Evolutionary conservation across 2,329 filamentous ascomycete species (phyloP), one percentile per base, ranked within the genome.

Genomic region (Aspergillus calidoustus): DNA sequence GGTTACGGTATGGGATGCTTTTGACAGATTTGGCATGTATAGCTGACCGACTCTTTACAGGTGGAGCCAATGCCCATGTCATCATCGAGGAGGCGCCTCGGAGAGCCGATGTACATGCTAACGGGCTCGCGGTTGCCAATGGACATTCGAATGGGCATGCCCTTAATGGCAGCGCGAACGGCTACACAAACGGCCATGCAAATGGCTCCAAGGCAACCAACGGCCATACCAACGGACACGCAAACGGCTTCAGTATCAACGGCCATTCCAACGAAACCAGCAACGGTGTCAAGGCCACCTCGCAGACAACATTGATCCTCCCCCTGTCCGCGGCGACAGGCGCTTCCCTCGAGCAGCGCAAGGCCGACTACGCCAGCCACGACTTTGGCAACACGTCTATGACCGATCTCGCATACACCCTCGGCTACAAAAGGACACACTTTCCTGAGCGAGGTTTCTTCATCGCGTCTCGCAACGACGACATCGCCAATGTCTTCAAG

Each of bases 31-130:
- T 19, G 1, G 19, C 1, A 1, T 19, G 19, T 19, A 19, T 1
- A 19, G 2, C 19, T 19, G 19, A 19, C 19, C 19, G 19, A 19
- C 19, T 19, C 19, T 19, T 19, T 19, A 19, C 19, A 19, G 76
- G 76, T 25, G 76, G 77, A 5, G 72, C 75, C 1, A 79, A 79
- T 59, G 74, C 71, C 0, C 74, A 78, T 59, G 70, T 67, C 0
- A 76, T 83, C 31, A 53, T 83, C 28, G 79, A 83, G 55, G 57
- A 59, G 60, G 62, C 23, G 15, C 5, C 9, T 25, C 19, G 23
- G 4, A 15, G 19, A 19, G 19, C 19, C 19, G 19, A 19, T 19
- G 19, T 19, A 19, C 19, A 19, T 19, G 19, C 19, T 19, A 19
- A 19, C 19, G 19, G 19, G 19, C 19, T 19, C 19, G 19, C 19